These are phyloP conservation scores for Talaromyces adpressus DNA, from an alignment of 495 filamentous ascomycete species.

Conservation along the genomic window DNA sequence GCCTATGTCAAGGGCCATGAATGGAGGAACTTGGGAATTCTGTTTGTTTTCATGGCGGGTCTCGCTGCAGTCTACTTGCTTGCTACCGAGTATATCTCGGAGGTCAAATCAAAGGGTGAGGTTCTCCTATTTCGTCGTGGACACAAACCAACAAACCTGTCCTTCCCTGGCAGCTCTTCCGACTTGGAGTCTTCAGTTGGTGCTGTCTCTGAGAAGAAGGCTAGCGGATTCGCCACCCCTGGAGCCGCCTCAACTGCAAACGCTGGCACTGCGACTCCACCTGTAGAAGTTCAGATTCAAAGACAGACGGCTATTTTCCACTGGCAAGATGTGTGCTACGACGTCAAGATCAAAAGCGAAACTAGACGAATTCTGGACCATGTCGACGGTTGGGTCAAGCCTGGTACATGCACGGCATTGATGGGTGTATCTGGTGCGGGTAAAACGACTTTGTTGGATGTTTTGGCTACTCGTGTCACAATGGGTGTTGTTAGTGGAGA, in stretches of 20 bases:
- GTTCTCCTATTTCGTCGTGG: constrained; percentile 80
- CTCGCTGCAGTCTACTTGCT: constrained; percentile 61
- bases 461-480: constrained; percentile 58
- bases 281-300: constrained; percentile 11
- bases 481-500: constrained; percentile 84
- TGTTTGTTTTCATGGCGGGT: constrained; percentile 65
- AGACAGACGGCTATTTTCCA: constrained; percentile 72
- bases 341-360: constrained; percentile 79
- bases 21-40: constrained; percentile 79
- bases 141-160: constrained; percentile 54
- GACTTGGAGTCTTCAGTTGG: neutral
- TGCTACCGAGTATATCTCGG: constrained; percentile 66
- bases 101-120: constrained; percentile 80
- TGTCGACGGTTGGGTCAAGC: constrained; percentile 87
- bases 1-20: constrained; percentile 53
- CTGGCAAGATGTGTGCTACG: constrained; percentile 81
- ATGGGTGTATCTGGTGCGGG: constrained; percentile 64
- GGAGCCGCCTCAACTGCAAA: constrained; percentile 36
- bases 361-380: constrained; percentile 70
- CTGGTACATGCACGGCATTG: constrained; percentile 81
- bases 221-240: constrained; percentile 29
- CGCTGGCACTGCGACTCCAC: constrained; percentile 2
- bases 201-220: constrained; percentile 19
- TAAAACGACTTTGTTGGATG: constrained; percentile 51
- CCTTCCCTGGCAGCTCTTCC: constrained; percentile 14